phyloP scores from a whole-genome alignment of 2,329 filamentous ascomycete genomes.

The Sporothrix protearum region DNA sequence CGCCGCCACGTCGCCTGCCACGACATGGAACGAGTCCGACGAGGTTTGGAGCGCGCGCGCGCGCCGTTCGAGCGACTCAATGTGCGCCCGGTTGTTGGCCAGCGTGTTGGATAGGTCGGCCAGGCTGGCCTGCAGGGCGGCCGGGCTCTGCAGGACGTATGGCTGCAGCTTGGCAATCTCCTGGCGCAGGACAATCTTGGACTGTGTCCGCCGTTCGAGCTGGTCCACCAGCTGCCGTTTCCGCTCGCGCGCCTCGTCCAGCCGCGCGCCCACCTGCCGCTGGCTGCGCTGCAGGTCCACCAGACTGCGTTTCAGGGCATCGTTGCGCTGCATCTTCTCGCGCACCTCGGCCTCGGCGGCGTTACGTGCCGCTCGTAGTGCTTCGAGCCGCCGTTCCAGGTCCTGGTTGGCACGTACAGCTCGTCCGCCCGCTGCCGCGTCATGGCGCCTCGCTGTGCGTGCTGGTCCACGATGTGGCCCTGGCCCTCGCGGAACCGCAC shows the following conservation, averaged over 20 bases:
- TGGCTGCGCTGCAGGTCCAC: slow-evolving; percentile 78
- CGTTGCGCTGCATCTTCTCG: slow-evolving; percentile 81
- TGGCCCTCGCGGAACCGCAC: slow-evolving; percentile 94
- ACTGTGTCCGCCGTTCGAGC: slow-evolving; percentile 68
- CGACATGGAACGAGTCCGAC: slow-evolving; percentile 80
- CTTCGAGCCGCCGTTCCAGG: slow-evolving; percentile 72
- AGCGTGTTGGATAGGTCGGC: slow-evolving; percentile 78
- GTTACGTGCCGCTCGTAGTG: slow-evolving; percentile 75
- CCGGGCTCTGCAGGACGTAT: slow-evolving; percentile 86
- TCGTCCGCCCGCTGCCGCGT: slow-evolving; percentile 85
- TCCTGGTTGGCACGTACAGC: slow-evolving; percentile 82
- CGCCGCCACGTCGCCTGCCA: slow-evolving; percentile 77
- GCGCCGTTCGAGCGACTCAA: slow-evolving; percentile 81
- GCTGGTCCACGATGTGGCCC: slow-evolving; percentile 81
- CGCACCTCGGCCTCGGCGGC: slow-evolving; percentile 77
- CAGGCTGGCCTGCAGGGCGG: slow-evolving; percentile 74
- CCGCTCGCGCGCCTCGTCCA: slow-evolving; percentile 78
- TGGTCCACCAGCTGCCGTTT: slow-evolving; percentile 70
- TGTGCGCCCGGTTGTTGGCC: slow-evolving; percentile 73
- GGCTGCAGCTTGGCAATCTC: slow-evolving; percentile 87
- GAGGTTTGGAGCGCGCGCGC: slow-evolving; percentile 89
- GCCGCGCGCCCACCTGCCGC: slow-evolving; percentile 73
- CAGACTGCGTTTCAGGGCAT: slow-evolving; percentile 78
- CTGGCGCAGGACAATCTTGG: slow-evolving; percentile 68
- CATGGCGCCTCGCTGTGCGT: slow-evolving; percentile 85